Evolutionary conservation across 139 green algal genomes (phyloP).

Genomic region (Desmodesmus armatus): DNA sequence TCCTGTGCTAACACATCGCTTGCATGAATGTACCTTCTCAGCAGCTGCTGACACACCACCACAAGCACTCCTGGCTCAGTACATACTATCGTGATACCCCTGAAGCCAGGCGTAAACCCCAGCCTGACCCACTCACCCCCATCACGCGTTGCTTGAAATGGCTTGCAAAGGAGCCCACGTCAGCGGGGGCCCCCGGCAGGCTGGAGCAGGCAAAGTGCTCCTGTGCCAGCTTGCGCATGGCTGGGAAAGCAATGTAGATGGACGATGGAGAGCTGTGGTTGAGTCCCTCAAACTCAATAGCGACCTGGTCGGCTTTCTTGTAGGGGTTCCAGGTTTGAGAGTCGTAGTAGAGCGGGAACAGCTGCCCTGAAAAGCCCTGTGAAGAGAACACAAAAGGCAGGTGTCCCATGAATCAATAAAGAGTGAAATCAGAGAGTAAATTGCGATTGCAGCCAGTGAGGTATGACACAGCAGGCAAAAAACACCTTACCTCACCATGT

Average conservation of each 20-base stretch:
- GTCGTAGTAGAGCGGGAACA: constrained; percentile 42
- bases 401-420: neutral
- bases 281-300: constrained; percentile 5
- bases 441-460: neutral
- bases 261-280: constrained; percentile 12
- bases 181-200: constrained; percentile 33
- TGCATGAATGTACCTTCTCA: too few species aligned
- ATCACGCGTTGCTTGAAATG: constrained; percentile 38
- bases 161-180: constrained; percentile 19
- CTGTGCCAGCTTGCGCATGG: constrained; percentile 7
- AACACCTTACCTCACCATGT: too few species aligned
- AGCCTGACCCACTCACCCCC: constrained; percentile 31
- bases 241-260: constrained; percentile 35
- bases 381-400: neutral
- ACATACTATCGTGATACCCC: too few species aligned
- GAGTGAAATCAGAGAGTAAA: neutral
- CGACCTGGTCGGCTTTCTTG: constrained; percentile 15
- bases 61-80: too few species aligned
- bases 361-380: constrained; percentile 37
- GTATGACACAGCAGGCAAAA: neutral
- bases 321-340: constrained; percentile 35
- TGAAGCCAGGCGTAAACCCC: too few species aligned
- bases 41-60: too few species aligned
- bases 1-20: too few species aligned
- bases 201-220: constrained; percentile 23